Evolutionary conservation across 1,284 basidiomycete genomes (phyloP).

Genomic region (Cutaneotrichosporon dermatis): DNA sequence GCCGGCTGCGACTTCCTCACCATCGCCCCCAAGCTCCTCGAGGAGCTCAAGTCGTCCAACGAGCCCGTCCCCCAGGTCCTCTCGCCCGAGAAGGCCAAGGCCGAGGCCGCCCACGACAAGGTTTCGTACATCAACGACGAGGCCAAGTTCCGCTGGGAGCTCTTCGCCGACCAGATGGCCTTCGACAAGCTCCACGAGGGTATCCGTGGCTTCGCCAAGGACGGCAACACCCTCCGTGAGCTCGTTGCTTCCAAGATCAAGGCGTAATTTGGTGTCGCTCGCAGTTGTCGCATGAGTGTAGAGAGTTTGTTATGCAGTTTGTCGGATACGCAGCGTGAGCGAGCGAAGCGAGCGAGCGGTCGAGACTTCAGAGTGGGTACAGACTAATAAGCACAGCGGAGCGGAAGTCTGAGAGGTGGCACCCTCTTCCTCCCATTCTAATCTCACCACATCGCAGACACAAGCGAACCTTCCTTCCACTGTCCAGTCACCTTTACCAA

Average conservation of each 20-base stretch:
- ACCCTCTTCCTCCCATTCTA: too few species aligned
- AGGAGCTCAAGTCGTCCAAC: constrained; percentile 81
- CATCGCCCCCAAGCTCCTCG: constrained; percentile 83
- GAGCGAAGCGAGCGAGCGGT: too few species aligned
- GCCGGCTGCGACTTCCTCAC: constrained; percentile 97
- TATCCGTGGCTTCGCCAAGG: constrained; percentile 94
- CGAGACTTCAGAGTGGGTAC: too few species aligned
- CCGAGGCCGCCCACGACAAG: constrained; percentile 63
- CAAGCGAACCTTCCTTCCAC: too few species aligned
- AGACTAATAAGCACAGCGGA: too few species aligned
- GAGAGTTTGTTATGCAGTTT: neutral
- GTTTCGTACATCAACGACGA: constrained; percentile 87
- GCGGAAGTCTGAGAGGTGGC: too few species aligned
- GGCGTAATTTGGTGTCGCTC: constrained; percentile 17
- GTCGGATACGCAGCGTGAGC: neutral
- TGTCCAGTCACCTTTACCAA: too few species aligned
- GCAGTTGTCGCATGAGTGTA: neutral
- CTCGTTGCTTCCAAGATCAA: constrained; percentile 73
- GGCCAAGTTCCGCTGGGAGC: constrained; percentile 88
- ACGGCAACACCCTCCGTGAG: constrained; percentile 82
- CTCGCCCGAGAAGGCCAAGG: constrained; percentile 59
- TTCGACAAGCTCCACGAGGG: constrained; percentile 94
- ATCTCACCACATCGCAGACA: too few species aligned
- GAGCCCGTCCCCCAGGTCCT: constrained; percentile 80
- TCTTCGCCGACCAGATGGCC: constrained; percentile 89